phyloP scores from a whole-genome alignment of 345 rosid species.

The Aurinia saxatilis region DNA sequence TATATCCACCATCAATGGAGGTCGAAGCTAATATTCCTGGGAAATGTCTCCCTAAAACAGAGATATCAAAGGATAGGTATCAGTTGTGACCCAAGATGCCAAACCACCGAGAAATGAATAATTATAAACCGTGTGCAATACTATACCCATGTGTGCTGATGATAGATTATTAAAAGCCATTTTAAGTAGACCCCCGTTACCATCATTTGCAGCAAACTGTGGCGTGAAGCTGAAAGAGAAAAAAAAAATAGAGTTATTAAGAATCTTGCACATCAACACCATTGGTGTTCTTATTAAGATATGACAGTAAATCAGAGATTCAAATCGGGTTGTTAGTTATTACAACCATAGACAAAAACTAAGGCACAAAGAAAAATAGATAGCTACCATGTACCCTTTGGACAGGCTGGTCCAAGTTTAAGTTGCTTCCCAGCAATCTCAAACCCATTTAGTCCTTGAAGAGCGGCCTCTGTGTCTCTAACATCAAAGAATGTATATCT shows the following conservation, averaged over 20 bases:
- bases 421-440: slow-evolving; percentile 69
- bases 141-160: slow-evolving; percentile 43
- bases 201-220: slow-evolving; percentile 41
- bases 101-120: slow-evolving; percentile 2
- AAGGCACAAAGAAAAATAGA: not conserved
- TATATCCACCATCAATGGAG: slow-evolving; percentile 45
- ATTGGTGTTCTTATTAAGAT: not conserved
- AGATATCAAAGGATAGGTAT: slow-evolving; percentile 7
- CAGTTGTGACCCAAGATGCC: slow-evolving; percentile 1
- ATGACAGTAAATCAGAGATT: not conserved
- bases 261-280: not conserved
- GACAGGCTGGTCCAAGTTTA: slow-evolving; percentile 46
- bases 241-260: not conserved
- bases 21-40: slow-evolving; percentile 42
- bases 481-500: slow-evolving; percentile 65
- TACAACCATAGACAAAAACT: not conserved
- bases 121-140: not conserved
- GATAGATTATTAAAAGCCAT: slow-evolving; percentile 40
- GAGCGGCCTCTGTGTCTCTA: slow-evolving; percentile 73
- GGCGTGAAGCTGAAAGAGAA: slow-evolving; percentile 41
- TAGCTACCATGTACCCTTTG: slow-evolving; percentile 45
- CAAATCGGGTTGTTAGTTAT: not conserved
- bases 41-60: slow-evolving; percentile 32
- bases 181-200: slow-evolving; percentile 31
- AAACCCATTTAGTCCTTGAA: slow-evolving; percentile 48